These are phyloP conservation scores for Malania oleifera DNA, from an alignment of 164 flowering plant genomes.

Conservation along the genomic window DNA sequence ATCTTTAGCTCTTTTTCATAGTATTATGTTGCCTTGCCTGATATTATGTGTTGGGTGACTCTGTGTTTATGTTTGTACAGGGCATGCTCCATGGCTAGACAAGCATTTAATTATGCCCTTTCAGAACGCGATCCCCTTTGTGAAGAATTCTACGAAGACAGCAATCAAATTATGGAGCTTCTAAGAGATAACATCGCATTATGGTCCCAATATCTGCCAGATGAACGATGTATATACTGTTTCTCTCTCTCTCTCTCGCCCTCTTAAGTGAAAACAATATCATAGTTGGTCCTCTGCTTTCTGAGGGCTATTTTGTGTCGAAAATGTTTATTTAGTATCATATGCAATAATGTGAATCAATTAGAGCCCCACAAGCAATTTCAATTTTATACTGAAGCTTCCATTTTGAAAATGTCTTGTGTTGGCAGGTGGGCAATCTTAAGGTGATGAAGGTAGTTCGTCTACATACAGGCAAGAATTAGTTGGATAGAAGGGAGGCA, in stretches of 20 bases:
- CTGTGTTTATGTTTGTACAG: conserved; percentile 19
- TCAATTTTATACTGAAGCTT: background rate
- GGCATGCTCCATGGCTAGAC: conserved; percentile 46
- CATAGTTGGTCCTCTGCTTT: too few species aligned
- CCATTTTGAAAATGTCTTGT: conserved; percentile 3
- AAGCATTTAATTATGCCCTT: conserved; percentile 55
- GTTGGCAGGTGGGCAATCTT: conserved; percentile 44
- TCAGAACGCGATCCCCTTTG: conserved; percentile 43
- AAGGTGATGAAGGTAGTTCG: conserved; percentile 32
- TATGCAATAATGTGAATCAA: too few species aligned
- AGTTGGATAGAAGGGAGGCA: background rate
- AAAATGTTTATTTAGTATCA: too few species aligned
- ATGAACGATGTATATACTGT: conserved; percentile 33
- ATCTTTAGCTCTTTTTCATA: too few species aligned
- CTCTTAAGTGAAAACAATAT: too few species aligned
- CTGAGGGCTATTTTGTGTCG: too few species aligned
- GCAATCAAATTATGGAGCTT: conserved; percentile 52
- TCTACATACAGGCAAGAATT: too few species aligned
- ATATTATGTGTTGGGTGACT: too few species aligned
- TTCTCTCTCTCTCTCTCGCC: background rate
- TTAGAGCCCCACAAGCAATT: background rate
- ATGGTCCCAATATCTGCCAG: conserved; percentile 47
- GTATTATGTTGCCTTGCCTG: too few species aligned
- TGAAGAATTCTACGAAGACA: conserved; percentile 56
- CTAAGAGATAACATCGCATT: conserved; percentile 44